These are phyloP conservation scores for Gliomastix tumulicola DNA, from an alignment of 2,329 filamentous ascomycete genomes.

Conservation along the genomic window DNA sequence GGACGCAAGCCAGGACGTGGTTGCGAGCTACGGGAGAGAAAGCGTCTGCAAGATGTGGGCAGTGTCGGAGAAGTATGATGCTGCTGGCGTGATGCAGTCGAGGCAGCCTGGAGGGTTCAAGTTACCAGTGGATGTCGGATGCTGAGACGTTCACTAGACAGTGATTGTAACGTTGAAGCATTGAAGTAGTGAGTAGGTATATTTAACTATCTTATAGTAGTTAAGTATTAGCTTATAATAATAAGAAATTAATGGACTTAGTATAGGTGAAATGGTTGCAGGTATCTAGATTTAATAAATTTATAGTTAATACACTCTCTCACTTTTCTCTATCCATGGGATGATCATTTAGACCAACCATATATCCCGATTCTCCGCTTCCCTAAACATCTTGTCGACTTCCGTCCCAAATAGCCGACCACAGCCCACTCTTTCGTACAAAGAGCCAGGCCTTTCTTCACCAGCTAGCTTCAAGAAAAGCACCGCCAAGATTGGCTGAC, in stretches of 20 bases:
- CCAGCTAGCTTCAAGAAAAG: background rate
- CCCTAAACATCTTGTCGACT: background rate
- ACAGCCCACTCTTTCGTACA: background rate
- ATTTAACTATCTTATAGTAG: too few relatives aligned
- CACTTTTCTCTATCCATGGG: too few relatives aligned
- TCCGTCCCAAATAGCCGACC: background rate
- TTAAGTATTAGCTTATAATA: too few relatives aligned
- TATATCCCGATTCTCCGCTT: background rate
- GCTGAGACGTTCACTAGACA: too few relatives aligned
- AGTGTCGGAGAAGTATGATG: background rate
- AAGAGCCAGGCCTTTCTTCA: background rate
- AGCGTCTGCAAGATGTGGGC: background rate
- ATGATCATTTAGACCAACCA: background rate
- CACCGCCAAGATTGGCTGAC: background rate
- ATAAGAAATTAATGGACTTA: too few relatives aligned
- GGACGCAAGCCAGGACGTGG: constrained; percentile 4
- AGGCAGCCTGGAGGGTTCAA: background rate
- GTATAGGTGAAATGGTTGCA: too few relatives aligned
- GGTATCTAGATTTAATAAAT: too few relatives aligned
- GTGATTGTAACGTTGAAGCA: too few relatives aligned
- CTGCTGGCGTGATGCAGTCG: background rate
- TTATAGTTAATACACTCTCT: too few relatives aligned
- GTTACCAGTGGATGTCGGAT: too few relatives aligned
- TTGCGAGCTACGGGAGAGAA: constrained; percentile 7
- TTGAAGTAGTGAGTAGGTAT: too few relatives aligned